Base-by-base conservation (phyloP, 2,329 filamentous ascomycete species). In the Xylariaceae sp. region DNA sequence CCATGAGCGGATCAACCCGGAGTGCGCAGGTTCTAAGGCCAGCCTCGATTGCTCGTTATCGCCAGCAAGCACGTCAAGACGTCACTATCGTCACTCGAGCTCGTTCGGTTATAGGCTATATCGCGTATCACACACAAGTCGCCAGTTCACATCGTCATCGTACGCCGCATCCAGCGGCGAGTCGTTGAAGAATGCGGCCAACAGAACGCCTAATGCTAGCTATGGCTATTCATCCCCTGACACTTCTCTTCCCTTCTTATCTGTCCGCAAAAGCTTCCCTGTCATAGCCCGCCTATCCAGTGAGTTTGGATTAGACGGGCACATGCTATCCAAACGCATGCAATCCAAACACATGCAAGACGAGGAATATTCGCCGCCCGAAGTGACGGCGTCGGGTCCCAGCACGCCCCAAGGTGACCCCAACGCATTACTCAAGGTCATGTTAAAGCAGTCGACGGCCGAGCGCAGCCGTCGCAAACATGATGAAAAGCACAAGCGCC, bases 291-390 rank as follows among this genome's bases (percentile, higher is more conserved):
- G 62, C 19, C 39, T 66, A 6, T 60, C 62, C 1, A 61, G 53
- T 8, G 49, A 44, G n/a, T 65, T 70, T 36, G 68, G 67, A 14
- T 57, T 69, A 16, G 68, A 70, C 26, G 68, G 68, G 0, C 52
- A 67, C 14, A 33, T 58, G 8, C 33, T 60, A 6, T 64, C 64
- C 4, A 68, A 61, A n/a, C 50, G 65, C n/a, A 33, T 56, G 8
- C 36, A 58, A 6, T 62, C 62, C 3, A 68, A 60, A 31, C 43
- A 47, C 1, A 45, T 45, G 9, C 43, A 33, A 19, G 57, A 52
- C 39, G 56, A 63, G 31, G 53, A 58, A 9, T 11, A 26, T 6
- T 33, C 17, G 7, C 21, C 55, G 7, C 51, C 56, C 14, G 47
- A 52, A 11, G 37, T 16, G 17, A 51, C 39, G 34, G 11, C 17